Conservation (phyloP, 768 basidiomycete genomes). For the Amanita rubescens region DNA sequence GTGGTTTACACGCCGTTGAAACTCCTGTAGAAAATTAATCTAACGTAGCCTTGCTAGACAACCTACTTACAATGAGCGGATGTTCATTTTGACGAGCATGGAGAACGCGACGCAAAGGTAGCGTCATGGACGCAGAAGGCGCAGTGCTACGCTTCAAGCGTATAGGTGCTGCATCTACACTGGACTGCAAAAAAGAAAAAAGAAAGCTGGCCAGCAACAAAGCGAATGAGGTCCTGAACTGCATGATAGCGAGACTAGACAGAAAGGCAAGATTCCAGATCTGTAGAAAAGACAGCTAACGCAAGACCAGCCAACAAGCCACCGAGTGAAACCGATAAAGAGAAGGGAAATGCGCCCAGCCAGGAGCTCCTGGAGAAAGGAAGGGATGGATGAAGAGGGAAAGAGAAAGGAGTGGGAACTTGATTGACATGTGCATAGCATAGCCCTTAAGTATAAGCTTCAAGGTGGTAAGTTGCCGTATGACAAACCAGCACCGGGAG, state of each 20-base stretch:
- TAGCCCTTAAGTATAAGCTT: not conserved
- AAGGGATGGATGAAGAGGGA: constrained; percentile 23
- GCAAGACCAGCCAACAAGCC: constrained; percentile 19
- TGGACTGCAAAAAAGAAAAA: constrained; percentile 29
- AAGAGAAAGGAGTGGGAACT: constrained; percentile 6
- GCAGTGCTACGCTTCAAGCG: constrained; percentile 17
- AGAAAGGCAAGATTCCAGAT: constrained; percentile 4
- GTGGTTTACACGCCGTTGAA: constrained; percentile 69
- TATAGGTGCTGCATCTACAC: constrained; percentile 37
- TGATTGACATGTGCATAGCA: not conserved
- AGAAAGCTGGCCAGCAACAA: constrained; percentile 48
- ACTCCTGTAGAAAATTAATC: constrained; percentile 30
- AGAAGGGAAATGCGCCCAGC: not conserved
- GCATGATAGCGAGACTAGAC: constrained; percentile 36
- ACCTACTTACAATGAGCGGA: constrained; percentile 30
- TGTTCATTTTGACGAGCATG: constrained; percentile 16
- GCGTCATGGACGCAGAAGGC: constrained; percentile 26
- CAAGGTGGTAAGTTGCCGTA: too few species aligned
- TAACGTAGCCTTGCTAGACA: not conserved
- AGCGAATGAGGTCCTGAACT: constrained; percentile 42
- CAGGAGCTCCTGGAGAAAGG: constrained; percentile 16
- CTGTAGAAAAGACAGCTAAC: constrained; percentile 6
- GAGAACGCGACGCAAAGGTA: constrained; percentile 35
- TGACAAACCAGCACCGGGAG: too few species aligned
- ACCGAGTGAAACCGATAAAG: constrained; percentile 10